Evolutionary conservation across 2,329 filamentous ascomycete genomes (phyloP), one percentile per base, ranked within the genome.

Genomic region (Pseudocercospora fuligena): DNA sequence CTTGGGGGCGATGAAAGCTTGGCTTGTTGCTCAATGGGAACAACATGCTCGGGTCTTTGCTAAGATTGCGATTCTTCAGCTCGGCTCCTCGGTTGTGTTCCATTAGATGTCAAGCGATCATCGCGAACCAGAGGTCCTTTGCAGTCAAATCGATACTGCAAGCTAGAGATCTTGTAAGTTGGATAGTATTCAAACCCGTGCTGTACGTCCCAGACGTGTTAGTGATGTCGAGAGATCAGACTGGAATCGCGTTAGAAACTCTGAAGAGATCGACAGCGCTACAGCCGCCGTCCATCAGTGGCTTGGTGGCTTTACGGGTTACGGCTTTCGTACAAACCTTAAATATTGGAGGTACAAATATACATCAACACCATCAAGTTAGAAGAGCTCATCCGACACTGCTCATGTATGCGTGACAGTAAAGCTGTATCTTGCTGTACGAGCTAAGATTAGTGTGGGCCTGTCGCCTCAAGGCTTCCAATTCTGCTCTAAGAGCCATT

Each of bases 401-500:
- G 5, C 6, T 8, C 29, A 31, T 5, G 29, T 31, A 31, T 8
- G 29, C 3, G 4, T 31, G 29, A 31, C 29, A 8, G 9, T 31
- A 5, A 31, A 31, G 29, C 29, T 31, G 29, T 5, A 8, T 31
- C 6, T 8, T 5, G 16, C 43, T 12, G 43, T 46, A 21, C 43
- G 12, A 46, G 5, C 16, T 21, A 11, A 9, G 16, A 12, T 14
- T 5, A 46, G 43, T 46, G 43, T 31, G 6, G 29, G 11, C 6
- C 43, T 47, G 29, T 31, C 6, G 29, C 29, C 6, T 56, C 25
- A 56, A 33, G 53, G 53, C 25, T 56, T 56, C 53, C 53, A 56
- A 3, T 56, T 66, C 70, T 75, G 71, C 66, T 74, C 68, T 58
- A 77, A 59, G 46, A 78, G 63, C 75, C 75, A 78, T 63, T 69